phyloP scores from a whole-genome alignment of 1,284 basidiomycete species.

The Marasmius fiardii region DNA sequence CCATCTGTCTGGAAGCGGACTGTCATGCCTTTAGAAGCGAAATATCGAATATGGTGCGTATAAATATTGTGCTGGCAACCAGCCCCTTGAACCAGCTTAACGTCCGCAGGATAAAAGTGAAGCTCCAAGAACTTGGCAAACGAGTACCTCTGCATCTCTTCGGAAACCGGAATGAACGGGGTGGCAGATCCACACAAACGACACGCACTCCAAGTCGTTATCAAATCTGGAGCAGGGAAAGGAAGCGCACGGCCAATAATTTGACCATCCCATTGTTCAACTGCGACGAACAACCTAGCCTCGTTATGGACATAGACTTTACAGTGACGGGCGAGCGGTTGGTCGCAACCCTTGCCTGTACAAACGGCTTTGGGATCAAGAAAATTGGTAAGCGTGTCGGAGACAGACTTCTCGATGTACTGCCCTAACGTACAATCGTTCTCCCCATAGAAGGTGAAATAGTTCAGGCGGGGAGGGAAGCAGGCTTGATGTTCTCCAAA shows the following conservation, averaged over 20 bases:
- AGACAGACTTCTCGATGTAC: slow-evolving; percentile 81
- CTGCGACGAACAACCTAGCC: slow-evolving; percentile 78
- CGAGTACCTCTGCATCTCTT: slow-evolving; percentile 92
- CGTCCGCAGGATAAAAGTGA: slow-evolving; percentile 87
- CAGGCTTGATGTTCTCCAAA: slow-evolving; percentile 64
- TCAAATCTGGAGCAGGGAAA: slow-evolving; percentile 61
- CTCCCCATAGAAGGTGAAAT: slow-evolving; percentile 89
- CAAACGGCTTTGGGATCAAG: slow-evolving; percentile 76
- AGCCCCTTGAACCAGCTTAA: slow-evolving; percentile 77
- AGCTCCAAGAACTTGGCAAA: slow-evolving; percentile 92
- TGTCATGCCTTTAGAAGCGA: slow-evolving; percentile 81
- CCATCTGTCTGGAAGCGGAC: slow-evolving; percentile 90
- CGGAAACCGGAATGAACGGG: slow-evolving; percentile 86
- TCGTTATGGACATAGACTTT: slow-evolving; percentile 89
- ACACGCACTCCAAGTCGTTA: slow-evolving; percentile 94
- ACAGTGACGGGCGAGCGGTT: slow-evolving; percentile 82
- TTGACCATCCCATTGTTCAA: slow-evolving; percentile 83
- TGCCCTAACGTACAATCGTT: slow-evolving; percentile 92
- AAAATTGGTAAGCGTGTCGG: slow-evolving; percentile 67
- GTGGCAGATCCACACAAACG: slow-evolving; percentile 79
- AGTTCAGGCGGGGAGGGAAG: slow-evolving; percentile 65
- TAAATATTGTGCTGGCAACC: slow-evolving; percentile 95
- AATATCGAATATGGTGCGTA: slow-evolving; percentile 91
- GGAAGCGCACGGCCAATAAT: slow-evolving; percentile 55
- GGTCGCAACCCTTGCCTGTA: slow-evolving; percentile 79